A percentile compares a stretch with the other conserved stretches of the same genome.
These are phyloP conservation scores for Ophiostoma perfectum DNA, from an alignment of 2,329 filamentous ascomycete species.

Conservation along the genomic window DNA sequence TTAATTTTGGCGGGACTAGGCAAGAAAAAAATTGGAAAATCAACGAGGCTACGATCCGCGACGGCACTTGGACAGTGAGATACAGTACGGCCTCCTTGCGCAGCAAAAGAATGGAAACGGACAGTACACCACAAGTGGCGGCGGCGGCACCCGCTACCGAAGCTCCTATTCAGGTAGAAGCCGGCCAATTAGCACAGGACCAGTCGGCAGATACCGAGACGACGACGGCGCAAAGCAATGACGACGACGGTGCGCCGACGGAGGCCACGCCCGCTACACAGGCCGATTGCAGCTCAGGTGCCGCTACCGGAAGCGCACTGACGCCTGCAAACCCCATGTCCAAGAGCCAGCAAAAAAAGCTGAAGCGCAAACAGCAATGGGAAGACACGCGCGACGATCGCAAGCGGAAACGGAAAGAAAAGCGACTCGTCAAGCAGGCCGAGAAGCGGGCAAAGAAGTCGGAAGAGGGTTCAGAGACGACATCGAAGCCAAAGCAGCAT, in stretches of 20 bases:
- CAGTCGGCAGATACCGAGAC: not conserved
- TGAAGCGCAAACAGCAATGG: conserved; percentile 66
- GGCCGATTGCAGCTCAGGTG: not conserved
- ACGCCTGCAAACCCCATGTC: conserved; percentile 41
- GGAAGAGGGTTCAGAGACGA: conserved; percentile 32
- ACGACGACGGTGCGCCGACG: conserved; percentile 20
- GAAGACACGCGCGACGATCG: conserved; percentile 63
- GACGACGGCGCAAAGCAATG: conserved; percentile 28
- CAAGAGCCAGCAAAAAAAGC: conserved; percentile 83
- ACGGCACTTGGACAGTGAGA: not conserved
- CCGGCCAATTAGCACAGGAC: conserved; percentile 23
- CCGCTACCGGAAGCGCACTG: conserved; percentile 35
- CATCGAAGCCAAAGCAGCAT: conserved; percentile 28
- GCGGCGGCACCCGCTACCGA: not conserved
- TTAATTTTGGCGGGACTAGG: conserved; percentile 10
- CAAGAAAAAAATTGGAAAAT: not conserved
- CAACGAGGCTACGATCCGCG: conserved; percentile 3
- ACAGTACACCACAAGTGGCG: conserved; percentile 18
- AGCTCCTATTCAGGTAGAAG: not conserved
- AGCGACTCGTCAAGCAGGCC: conserved; percentile 43
- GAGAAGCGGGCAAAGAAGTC: conserved; percentile 48
- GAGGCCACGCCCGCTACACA: not conserved
- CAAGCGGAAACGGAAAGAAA: conserved; percentile 50
- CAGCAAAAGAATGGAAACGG: not conserved
- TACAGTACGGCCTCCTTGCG: not conserved